Evolutionary conservation across 2,329 filamentous ascomycete genomes (phyloP), one percentile per base, ranked within the genome.

Genomic region (Raffaelea arxii): DNA sequence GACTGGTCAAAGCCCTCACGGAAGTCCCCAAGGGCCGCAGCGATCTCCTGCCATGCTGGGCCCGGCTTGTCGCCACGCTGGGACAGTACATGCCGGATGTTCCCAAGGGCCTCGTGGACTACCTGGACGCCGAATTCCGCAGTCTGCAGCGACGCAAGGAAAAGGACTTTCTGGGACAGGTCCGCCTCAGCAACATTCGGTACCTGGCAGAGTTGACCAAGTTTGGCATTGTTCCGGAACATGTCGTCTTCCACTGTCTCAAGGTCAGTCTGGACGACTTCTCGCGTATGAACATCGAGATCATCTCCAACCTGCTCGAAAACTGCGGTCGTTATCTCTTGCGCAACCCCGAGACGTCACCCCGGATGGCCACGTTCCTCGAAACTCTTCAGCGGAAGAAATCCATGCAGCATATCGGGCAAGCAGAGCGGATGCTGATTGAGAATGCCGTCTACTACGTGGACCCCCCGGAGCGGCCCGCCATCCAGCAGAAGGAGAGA

Each of bases 361-460:
- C 91, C 9, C 82, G 92, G 38, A 98, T 98, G 92, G 71, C 75
- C 1, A 91, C 87, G 1, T 98, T 98, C 62, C 67, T 98, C 22
- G 92, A 98, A 64, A 98, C 90, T 0, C 71, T 98, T 14, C 87
- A 94, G 60, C 84, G 92, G 48, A 98, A 98, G 70, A 98, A 98
- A 67, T 81, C 86, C 7, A 90, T 92, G 7, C 89, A 96, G 60
- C 90, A 97, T 60, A 82, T 98, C 48, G 91, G 90, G 14, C 88
- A 95, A 57, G 88, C 94, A 56, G 92, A 98, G 65, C 84, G 90
- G 35, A 97, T 98, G 90, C 78, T 97, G 25, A 92, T 98, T 48
- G 92, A 98, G 63, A 98, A 98, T 60, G 92, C 92, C 4, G 80
- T 96, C 48, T 98, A 98, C 65, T 97, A 96, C 56, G 92, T 98